Base-by-base conservation (phyloP, 2,329 filamentous ascomycete species). In the Monilinia polystroma region DNA sequence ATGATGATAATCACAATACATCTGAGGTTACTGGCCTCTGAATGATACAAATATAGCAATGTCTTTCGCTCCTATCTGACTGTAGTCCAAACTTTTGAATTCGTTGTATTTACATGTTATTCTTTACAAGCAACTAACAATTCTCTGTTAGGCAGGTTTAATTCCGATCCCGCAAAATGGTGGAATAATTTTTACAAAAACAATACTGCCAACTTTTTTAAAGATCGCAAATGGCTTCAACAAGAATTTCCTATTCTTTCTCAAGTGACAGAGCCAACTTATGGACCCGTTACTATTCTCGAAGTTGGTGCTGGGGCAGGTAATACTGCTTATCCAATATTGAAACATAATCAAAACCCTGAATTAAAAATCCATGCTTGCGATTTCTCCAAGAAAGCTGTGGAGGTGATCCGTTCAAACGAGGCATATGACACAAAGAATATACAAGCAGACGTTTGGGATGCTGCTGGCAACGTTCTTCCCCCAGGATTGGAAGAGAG, bases 121-220 rank as follows among this genome's bases (percentile, higher is more conserved):
- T 43, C 4, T 52, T 29, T 23, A 55, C 20, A 38, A 62, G 51
- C 68, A 69, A 76, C 82, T 84, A 78, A 85, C 79, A 68, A 64
- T 54, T 70, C 63, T 68, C 14, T 73, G 74, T 16, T 45, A 90
- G 87, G 81, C 73, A 90, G 92, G 72, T 97, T 97, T 82, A 98
- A 97, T 77, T 82, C 84, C 56, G 87, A 96, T 71, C 95, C 95
- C 0, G 93, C 92, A 69, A 96, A 93, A 78, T 98, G 93, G 92
- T 99, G 95, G 95, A 95, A 99, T 75, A 81, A 90, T 66, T 99
- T 99, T 80, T 99, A 99, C 83, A 93, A 95, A 80, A 97, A 98
- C 81, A 98, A 99, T 79, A 91, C 91, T 26, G 86, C 89, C 74
- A 98, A 98, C 76, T 99, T 99, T 80, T 99, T 99, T 87, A 99